A percentile compares a stretch with the other conserved stretches of the same genome.
Conservation (phyloP, 768 basidiomycete genomes). For the Goffeauzyma gilvescens region DNA sequence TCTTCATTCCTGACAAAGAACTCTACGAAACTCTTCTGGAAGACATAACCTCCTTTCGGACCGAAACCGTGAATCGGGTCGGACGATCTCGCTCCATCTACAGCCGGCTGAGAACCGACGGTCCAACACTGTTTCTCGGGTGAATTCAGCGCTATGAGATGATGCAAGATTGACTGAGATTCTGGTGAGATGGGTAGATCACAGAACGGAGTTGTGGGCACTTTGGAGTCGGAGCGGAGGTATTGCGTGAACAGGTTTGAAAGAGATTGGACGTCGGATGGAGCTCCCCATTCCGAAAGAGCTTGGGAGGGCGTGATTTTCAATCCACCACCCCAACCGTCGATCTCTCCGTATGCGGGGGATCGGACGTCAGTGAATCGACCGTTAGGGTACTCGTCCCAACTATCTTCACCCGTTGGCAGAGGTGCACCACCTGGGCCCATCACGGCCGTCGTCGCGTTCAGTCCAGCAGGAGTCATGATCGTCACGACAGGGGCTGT, state of each 20-base stretch:
- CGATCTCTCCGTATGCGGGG: constrained; percentile 34
- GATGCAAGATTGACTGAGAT: constrained; percentile 56
- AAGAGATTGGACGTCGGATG: constrained; percentile 47
- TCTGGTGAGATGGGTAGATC: constrained; percentile 61
- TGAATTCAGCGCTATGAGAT: constrained; percentile 56
- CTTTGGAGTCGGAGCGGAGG: constrained; percentile 48
- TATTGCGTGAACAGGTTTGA: constrained; percentile 62
- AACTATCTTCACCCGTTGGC: constrained; percentile 25
- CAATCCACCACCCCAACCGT: constrained; percentile 32
- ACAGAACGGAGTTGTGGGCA: constrained; percentile 72
- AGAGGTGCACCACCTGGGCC: constrained; percentile 5
- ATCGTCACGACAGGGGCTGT: background rate
- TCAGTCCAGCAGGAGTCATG: too few relatives aligned
- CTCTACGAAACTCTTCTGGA: constrained; percentile 94
- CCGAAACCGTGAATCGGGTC: constrained; percentile 83
- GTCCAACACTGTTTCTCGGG: constrained; percentile 66
- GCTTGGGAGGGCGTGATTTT: constrained; percentile 41
- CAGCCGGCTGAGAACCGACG: constrained; percentile 84
- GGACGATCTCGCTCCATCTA: constrained; percentile 56
- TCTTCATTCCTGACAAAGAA: constrained; percentile 48
- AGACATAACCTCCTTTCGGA: constrained; percentile 77
- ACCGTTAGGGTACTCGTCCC: constrained; percentile 34
- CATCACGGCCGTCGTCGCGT: too few relatives aligned
- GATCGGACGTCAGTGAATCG: constrained; percentile 32
- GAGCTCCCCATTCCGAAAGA: constrained; percentile 57